Conservation (phyloP, 441 rosid genomes). For the Melastoma candidum region DNA sequence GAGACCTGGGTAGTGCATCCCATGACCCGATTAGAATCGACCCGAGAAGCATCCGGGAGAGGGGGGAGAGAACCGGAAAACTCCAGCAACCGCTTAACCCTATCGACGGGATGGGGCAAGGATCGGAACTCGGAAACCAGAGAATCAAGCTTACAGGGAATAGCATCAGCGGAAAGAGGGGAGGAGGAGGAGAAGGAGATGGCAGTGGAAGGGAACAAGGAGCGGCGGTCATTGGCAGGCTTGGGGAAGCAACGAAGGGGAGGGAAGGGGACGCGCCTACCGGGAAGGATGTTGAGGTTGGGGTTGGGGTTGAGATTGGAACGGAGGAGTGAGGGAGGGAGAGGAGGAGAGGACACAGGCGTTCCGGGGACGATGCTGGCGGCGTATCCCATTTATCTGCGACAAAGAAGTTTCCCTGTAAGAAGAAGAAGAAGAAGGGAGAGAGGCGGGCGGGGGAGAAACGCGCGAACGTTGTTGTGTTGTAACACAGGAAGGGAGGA, state of each 20-base stretch:
- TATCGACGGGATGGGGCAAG: constrained; percentile 42
- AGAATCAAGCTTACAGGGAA: constrained; percentile 36
- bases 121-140: constrained; percentile 57
- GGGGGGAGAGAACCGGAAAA: constrained; percentile 46
- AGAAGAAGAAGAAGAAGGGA: too few relatives aligned
- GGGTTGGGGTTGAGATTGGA: neutral
- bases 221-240: constrained; percentile 2
- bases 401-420: too few relatives aligned
- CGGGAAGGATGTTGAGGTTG: neutral
- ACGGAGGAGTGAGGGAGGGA: neutral
- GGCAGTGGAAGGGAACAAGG: constrained; percentile 50
- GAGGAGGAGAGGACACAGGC: neutral
- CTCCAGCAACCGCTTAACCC: constrained; percentile 59
- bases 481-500: too few relatives aligned
- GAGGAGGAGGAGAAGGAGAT: constrained; percentile 24
- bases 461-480: too few relatives aligned
- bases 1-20: constrained; percentile 61
- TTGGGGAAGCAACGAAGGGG: constrained; percentile 10
- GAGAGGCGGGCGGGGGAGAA: too few relatives aligned
- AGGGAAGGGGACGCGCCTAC: constrained; percentile 10
- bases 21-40: constrained; percentile 75
- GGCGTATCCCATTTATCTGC: too few relatives aligned
- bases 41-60: constrained; percentile 42
- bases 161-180: constrained; percentile 32
- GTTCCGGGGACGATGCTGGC: too few relatives aligned